These are phyloP conservation scores for Scutellaria galericulata DNA, from an alignment of 257 asterid genomes.

Conservation along the genomic window DNA sequence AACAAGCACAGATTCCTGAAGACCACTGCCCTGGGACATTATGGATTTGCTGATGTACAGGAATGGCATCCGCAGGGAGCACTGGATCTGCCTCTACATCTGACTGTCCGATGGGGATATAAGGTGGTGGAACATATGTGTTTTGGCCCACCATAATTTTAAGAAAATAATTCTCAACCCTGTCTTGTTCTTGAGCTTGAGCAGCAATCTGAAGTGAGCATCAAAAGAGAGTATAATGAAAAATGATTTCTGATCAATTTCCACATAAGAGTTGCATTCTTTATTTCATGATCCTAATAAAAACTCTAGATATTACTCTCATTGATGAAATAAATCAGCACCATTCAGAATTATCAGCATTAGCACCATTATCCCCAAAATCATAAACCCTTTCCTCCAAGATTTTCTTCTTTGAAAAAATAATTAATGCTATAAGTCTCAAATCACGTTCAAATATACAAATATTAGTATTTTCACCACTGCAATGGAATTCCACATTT, in stretches of 20 bases:
- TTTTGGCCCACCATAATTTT: conserved; percentile 52
- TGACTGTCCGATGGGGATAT: conserved; percentile 72
- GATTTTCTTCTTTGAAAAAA: background rate
- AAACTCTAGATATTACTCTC: background rate
- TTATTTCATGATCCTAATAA: background rate
- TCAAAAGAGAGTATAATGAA: conserved; percentile 32
- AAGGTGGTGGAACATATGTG: conserved; percentile 79
- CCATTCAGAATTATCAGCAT: conserved; percentile 11
- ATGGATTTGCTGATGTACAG: conserved; percentile 39
- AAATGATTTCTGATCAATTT: conserved; percentile 9
- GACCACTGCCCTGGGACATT: conserved; percentile 72
- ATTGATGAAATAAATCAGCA: background rate
- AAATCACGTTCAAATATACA: background rate
- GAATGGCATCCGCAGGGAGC: conserved; percentile 41
- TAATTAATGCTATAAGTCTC: background rate
- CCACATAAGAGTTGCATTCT: conserved; percentile 2
- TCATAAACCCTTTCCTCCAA: background rate
- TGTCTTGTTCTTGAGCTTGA: conserved; percentile 25
- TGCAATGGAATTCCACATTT: conserved; percentile 16
- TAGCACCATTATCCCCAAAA: conserved; percentile 2
- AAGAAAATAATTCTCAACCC: conserved; percentile 27
- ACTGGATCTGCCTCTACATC: conserved; percentile 54
- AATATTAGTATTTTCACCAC: background rate
- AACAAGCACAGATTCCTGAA: conserved; percentile 98
- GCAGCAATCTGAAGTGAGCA: conserved; percentile 45